Evolutionary conservation across 1,284 basidiomycete genomes (phyloP).

Genomic region (Pseudozyma tsukubaensis): DNA sequence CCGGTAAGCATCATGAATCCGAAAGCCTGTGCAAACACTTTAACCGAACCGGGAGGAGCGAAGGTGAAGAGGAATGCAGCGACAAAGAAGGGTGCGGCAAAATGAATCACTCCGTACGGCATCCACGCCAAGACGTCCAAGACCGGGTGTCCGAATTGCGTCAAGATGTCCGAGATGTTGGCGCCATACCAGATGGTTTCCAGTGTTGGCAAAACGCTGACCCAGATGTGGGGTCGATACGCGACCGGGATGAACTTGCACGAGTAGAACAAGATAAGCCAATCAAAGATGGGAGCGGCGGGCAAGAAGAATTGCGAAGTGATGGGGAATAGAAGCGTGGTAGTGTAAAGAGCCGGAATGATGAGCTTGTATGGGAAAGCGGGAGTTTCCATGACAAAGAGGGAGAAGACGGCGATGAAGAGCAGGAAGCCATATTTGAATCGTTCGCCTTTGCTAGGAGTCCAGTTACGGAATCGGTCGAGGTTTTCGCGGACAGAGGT

Average conservation of each 20-base stretch:
- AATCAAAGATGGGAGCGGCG: slow-evolving; percentile 85
- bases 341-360: slow-evolving; percentile 80
- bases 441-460: slow-evolving; percentile 49
- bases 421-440: slow-evolving; percentile 64
- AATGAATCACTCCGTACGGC: slow-evolving; percentile 94
- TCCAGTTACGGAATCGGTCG: slow-evolving; percentile 54
- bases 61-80: slow-evolving; percentile 81
- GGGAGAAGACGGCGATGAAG: slow-evolving; percentile 76
- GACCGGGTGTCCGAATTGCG: slow-evolving; percentile 88
- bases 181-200: slow-evolving; percentile 95
- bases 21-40: slow-evolving; percentile 87
- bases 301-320: slow-evolving; percentile 93
- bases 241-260: slow-evolving; percentile 83
- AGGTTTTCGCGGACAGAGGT: slow-evolving; percentile 61
- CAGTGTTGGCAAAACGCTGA: slow-evolving; percentile 90
- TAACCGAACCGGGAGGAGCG: slow-evolving; percentile 81
- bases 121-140: slow-evolving; percentile 95
- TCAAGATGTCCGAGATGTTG: slow-evolving; percentile 95
- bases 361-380: slow-evolving; percentile 79
- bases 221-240: slow-evolving; percentile 85
- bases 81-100: slow-evolving; percentile 77
- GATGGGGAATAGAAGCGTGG: slow-evolving; percentile 82
- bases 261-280: slow-evolving; percentile 78
- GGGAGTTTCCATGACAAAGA: slow-evolving; percentile 81
- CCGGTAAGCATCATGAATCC: slow-evolving; percentile 93